Evolutionary conservation across 129 eudicot species (phyloP), one percentile per base, ranked within the genome.

Genomic region (Kitagawia praeruptora): DNA sequence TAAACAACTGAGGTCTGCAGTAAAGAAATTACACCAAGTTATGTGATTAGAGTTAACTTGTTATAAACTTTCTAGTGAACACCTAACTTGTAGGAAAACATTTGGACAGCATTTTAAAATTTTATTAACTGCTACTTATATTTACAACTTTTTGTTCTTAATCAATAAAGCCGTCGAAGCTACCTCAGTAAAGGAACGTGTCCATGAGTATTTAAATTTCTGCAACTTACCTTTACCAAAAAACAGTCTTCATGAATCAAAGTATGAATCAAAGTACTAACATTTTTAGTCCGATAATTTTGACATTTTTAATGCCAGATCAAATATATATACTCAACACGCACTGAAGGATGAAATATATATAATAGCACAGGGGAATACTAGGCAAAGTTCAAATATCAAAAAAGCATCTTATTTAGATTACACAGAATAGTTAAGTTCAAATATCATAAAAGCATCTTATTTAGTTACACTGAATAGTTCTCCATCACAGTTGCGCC

Each of bases 401-500:
- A 48, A 54, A 4, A 58, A 21, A 51, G 39, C 31, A 71, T 13
- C 28, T 72, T 80, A 80, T 80, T 72, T 15, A 41, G 31, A 72
- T 72, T 73, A 80, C 77, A 79, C 58, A n/a, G 74, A 71, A 49
- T 79, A 45, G 23, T 51, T 51, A 74, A 28, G 31, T 28, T 4
- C 58, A 74, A 49, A n/a, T 38, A 19, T 21, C 79, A 49, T 77
- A 10, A 58, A 23, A 51, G 40, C 31, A 71, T 13, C 28, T 72
- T 80, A 80, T 80, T 72, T 15, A 41, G 31, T 72, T 73, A 80
- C 77, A 79, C 58, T 38, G 74, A 71, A 49, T 80, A 46, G 23
- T 51, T 51, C 53, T 67, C 12, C 7, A 31, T 80, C 12, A 51
- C 38, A 37, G 70, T 79, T 66, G 72, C 58, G 39, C 53, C 77